Conservation (phyloP, 2,329 filamentous ascomycete genomes). For the Fusarium scirpi region DNA sequence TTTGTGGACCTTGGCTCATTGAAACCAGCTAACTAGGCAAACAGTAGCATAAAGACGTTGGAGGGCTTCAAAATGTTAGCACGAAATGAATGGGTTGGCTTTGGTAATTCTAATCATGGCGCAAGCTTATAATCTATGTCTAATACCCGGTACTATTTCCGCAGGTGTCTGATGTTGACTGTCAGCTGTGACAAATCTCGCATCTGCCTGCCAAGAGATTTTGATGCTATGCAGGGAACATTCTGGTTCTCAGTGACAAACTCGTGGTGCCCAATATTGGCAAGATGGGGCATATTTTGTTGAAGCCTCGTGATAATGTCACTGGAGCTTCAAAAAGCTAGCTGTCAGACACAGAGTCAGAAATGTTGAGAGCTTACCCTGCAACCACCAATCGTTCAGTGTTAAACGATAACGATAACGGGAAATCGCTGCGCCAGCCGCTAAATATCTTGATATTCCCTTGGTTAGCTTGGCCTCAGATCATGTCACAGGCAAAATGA, state of each 20-base stretch:
- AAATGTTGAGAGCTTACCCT: background rate
- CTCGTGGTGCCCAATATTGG: background rate
- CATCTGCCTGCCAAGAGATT: background rate
- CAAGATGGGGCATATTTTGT: background rate
- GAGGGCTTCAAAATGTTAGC: background rate
- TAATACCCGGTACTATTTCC: background rate
- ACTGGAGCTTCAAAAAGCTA: background rate
- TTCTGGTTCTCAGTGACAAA: background rate
- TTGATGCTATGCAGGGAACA: background rate
- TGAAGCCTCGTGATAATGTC: background rate
- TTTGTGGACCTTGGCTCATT: too few species aligned
- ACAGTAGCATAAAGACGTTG: background rate
- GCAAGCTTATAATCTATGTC: background rate
- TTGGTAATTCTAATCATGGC: background rate
- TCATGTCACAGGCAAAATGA: background rate
- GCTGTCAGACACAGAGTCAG: background rate
- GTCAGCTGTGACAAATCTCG: background rate
- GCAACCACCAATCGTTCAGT: background rate
- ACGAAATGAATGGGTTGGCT: background rate
- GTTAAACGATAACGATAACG: background rate
- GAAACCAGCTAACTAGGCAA: background rate
- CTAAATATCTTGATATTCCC: background rate
- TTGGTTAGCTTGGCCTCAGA: slow-evolving; percentile 2
- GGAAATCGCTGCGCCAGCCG: background rate
- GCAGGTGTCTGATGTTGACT: background rate